phyloP scores from a whole-genome alignment of 768 basidiomycete species.

The Termitomyces sp. region DNA sequence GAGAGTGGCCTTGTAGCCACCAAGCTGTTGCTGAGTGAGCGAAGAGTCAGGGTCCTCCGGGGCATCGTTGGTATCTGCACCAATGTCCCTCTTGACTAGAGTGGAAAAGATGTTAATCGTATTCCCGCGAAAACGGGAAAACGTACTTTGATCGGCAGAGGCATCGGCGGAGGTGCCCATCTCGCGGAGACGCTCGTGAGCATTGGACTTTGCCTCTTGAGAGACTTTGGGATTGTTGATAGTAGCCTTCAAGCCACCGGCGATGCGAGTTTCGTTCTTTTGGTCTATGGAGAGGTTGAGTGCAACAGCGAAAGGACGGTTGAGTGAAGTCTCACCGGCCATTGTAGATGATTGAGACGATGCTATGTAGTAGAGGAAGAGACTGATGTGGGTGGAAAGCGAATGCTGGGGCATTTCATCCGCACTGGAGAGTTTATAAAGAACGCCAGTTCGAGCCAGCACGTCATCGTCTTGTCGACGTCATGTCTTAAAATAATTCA shows the following conservation, averaged over 20 bases:
- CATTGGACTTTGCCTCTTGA: conserved; percentile 48
- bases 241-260: conserved; percentile 55
- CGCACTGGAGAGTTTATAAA: not conserved
- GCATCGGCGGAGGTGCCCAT: conserved; percentile 17
- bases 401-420: not conserved
- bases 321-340: too few species aligned
- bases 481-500: too few species aligned
- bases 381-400: too few species aligned
- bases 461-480: too few species aligned
- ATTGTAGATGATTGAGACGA: not conserved
- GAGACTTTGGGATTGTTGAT: conserved; percentile 57
- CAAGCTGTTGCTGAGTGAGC: conserved; percentile 11
- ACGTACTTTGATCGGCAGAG: not conserved
- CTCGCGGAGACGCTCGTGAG: conserved; percentile 39
- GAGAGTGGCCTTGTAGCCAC: conserved; percentile 27
- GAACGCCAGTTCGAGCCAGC: not conserved
- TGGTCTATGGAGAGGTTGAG: not conserved
- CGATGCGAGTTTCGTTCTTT: conserved; percentile 7
- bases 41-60: not conserved
- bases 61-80: not conserved
- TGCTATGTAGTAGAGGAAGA: too few species aligned
- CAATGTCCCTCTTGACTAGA: not conserved
- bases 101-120: not conserved
- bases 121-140: rapidly evolving
- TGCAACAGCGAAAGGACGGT: too few species aligned